Percentiles rank a stretch among this genome's conserved stretches.
Conservation (phyloP, 495 filamentous ascomycete genomes). For the Immersiella caudata region DNA sequence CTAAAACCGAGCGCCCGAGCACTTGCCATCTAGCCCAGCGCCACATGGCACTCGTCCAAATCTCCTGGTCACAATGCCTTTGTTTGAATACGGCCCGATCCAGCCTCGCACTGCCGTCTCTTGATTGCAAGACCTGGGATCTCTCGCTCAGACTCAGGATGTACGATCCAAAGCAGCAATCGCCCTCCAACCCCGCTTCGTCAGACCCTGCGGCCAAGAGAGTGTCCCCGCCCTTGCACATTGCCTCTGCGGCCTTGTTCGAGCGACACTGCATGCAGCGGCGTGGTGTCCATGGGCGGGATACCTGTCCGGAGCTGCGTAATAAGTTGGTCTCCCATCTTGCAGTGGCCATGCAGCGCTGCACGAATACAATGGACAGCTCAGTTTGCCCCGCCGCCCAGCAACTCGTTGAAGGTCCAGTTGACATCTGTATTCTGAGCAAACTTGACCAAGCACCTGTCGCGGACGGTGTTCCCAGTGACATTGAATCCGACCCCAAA, state of each 20-base stretch:
- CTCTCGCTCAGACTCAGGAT: background rate
- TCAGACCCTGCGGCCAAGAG: background rate
- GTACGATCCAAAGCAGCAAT: background rate
- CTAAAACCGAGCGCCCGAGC: slow-evolving; percentile 16
- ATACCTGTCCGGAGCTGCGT: background rate
- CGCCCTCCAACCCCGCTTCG: background rate
- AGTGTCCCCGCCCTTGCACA: background rate
- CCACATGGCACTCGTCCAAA: background rate
- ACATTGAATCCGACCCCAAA: no score
- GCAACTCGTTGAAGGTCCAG: no score
- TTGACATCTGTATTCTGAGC: no score
- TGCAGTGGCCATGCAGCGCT: no score
- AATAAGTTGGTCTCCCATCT: background rate
- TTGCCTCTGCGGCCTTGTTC: background rate
- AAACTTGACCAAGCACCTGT: no score
- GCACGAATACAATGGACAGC: no score
- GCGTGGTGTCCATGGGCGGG: background rate
- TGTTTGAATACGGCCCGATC: slow-evolving; percentile 10
- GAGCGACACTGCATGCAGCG: background rate
- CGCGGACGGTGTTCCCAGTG: no score
- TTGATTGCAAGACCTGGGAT: background rate
- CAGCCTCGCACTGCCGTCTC: background rate
- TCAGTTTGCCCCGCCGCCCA: no score
- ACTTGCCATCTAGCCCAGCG: background rate
- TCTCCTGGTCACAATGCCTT: background rate